phyloP scores from a whole-genome alignment of 2,329 filamentous ascomycete species.

The Trichoderma polysporum region DNA sequence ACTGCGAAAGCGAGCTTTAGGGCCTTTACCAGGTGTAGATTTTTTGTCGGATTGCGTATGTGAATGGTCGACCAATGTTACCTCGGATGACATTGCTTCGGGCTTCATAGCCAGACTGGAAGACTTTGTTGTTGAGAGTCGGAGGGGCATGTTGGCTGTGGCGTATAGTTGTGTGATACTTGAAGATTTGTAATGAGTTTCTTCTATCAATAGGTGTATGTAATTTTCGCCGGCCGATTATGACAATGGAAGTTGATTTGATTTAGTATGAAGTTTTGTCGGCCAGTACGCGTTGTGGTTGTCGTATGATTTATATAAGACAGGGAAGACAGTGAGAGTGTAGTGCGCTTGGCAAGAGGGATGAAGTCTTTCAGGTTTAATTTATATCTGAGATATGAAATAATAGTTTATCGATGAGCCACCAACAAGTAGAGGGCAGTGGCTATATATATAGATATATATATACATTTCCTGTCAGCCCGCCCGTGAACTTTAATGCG shows the following conservation, averaged over 20 bases:
- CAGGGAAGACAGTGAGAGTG: background rate
- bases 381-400: background rate
- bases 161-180: background rate
- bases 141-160: conserved; percentile 9
- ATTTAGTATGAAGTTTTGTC: background rate
- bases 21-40: background rate
- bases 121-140: conserved; percentile 2
- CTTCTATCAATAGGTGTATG: background rate
- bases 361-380: background rate
- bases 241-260: background rate
- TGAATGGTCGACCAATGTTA: conserved; percentile 1
- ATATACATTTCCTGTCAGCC: background rate
- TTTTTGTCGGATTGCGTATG: background rate
- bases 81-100: conserved; percentile 11
- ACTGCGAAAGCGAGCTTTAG: background rate
- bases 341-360: background rate
- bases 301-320: background rate
- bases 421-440: background rate
- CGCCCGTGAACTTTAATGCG: background rate
- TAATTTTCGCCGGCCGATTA: background rate
- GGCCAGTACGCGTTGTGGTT: background rate
- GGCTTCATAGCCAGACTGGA: background rate
- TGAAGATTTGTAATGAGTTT: background rate
- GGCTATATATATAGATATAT: background rate
- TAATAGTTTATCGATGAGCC: background rate